Evolutionary conservation across 441 rosid species (phyloP).

Genomic region (Erodium trifolium): DNA sequence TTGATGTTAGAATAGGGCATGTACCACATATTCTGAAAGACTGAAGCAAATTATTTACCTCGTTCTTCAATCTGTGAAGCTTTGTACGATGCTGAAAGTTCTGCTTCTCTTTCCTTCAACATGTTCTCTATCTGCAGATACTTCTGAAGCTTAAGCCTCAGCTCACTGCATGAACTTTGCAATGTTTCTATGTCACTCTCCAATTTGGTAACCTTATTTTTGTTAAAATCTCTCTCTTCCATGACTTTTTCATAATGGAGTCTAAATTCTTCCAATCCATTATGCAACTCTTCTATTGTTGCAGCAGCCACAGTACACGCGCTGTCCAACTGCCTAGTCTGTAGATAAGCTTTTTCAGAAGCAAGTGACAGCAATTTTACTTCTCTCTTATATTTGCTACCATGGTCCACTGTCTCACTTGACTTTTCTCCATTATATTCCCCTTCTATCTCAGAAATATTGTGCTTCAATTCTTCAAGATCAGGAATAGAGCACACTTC

Average conservation of each 20-base stretch:
- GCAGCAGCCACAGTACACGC: slow-evolving; percentile 44
- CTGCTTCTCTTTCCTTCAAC: slow-evolving; percentile 53
- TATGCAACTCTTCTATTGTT: slow-evolving; percentile 53
- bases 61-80: slow-evolving; percentile 33
- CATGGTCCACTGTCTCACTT: slow-evolving; percentile 25
- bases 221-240: slow-evolving; percentile 47
- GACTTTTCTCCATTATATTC: slow-evolving; percentile 25
- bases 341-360: slow-evolving; percentile 30
- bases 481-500: slow-evolving; percentile 36
- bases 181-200: slow-evolving; percentile 45
- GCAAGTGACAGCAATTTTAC: slow-evolving; percentile 46
- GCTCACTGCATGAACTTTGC: slow-evolving; percentile 43
- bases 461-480: slow-evolving; percentile 32
- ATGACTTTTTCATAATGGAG: slow-evolving; percentile 32
- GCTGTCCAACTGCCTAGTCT: slow-evolving; percentile 43
- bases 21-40: slow-evolving; percentile 12
- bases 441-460: slow-evolving; percentile 26
- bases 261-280: slow-evolving; percentile 36
- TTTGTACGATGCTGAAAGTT: slow-evolving; percentile 31
- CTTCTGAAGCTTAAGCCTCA: slow-evolving; percentile 40
- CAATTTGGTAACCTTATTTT: slow-evolving; percentile 42
- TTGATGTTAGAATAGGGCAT: slow-evolving; percentile 14
- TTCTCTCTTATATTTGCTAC: slow-evolving; percentile 27
- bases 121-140: slow-evolving; percentile 38
- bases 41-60: slow-evolving; percentile 24